Conservation (phyloP, 169 alveolate genomes). For the Hepatocystis sp. region DNA sequence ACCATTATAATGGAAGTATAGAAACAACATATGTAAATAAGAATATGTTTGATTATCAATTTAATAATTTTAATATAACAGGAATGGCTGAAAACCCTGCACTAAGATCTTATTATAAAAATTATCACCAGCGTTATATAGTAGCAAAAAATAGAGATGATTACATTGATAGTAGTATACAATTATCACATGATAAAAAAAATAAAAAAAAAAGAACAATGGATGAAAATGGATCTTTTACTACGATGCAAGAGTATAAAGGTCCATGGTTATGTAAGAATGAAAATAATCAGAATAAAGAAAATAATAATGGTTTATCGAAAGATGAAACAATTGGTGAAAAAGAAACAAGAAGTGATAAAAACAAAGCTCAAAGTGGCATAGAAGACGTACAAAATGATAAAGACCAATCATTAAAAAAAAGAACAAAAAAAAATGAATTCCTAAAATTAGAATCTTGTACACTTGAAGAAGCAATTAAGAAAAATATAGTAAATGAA, state of each 20-base stretch:
- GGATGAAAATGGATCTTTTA: no score
- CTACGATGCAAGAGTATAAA: no score
- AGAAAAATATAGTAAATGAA: constrained; percentile 41
- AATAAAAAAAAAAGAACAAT: no score
- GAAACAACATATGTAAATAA: constrained; percentile 67
- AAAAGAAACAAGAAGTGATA: constrained; percentile 8
- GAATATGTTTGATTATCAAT: constrained; percentile 71
- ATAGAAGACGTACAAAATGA: constrained; percentile 20
- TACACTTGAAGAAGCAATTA: constrained; percentile 61
- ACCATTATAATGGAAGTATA: constrained; percentile 65
- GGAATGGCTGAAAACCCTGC: constrained; percentile 74
- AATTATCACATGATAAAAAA: no score
- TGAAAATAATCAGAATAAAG: no score
- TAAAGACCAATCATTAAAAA: no score
- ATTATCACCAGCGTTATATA: constrained; percentile 10
- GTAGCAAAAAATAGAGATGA: no score
- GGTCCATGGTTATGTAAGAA: no score
- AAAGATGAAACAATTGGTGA: constrained; percentile 12
- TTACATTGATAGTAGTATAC: no score
- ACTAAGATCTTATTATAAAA: constrained; percentile 43
- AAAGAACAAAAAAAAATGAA: no score
- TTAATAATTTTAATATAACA: constrained; percentile 60
- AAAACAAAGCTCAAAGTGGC: constrained; percentile 1
- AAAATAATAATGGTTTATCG: no score
- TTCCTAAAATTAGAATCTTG: no score